Percentiles rank a stretch among this genome's conserved stretches.
Conservation (phyloP, 2,329 filamentous ascomycete species). For the Pseudogymnoascus pannorum region DNA sequence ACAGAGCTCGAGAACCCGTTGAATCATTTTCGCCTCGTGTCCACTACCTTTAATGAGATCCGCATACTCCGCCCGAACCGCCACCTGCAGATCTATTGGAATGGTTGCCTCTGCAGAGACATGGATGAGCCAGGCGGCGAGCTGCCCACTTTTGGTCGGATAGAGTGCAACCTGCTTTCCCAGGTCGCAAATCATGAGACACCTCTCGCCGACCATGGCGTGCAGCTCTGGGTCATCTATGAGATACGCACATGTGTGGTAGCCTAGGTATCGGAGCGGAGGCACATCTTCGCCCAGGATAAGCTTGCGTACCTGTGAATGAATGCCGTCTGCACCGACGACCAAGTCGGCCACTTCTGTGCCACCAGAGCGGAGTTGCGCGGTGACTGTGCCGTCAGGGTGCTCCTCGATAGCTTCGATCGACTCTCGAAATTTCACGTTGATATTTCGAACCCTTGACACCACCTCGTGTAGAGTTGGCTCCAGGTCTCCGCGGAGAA, state of each 20-base stretch:
- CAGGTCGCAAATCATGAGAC: not conserved
- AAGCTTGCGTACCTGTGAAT: conserved; percentile 49
- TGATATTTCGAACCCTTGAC: not conserved
- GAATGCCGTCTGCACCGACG: conserved; percentile 48
- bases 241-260: not conserved
- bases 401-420: not conserved
- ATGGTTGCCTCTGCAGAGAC: not conserved
- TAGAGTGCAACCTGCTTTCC: not conserved
- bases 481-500: not conserved
- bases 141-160: not conserved
- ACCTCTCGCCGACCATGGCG: not conserved
- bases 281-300: not conserved
- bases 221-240: not conserved
- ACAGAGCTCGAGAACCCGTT: not conserved
- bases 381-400: not conserved
- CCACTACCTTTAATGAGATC: not conserved
- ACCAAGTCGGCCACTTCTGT: conserved; percentile 30
- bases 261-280: not conserved
- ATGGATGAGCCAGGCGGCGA: not conserved
- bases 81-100: not conserved
- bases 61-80: not conserved
- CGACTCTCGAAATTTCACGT: not conserved
- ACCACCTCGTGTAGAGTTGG: not conserved
- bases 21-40: not conserved
- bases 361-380: conserved; percentile 3